Evolutionary conservation across 352 stramenopile species (phyloP), one percentile per base, ranked within the genome.

Genomic region (Phytophthora pseudosyringae): DNA sequence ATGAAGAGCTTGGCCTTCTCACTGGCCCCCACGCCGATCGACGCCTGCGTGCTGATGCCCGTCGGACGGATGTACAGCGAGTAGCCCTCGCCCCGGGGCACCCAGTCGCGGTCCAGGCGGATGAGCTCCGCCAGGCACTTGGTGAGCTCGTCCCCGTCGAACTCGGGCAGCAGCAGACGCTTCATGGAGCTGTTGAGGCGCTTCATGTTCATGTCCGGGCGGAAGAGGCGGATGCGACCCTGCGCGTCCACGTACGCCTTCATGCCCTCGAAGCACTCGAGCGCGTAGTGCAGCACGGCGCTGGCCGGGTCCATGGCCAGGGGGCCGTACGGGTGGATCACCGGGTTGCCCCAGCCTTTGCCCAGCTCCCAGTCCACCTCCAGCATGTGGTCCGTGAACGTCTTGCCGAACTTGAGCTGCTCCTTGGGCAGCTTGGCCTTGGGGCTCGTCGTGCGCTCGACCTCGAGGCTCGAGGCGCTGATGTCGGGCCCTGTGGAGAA

Each of bases 311-410:
- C 92, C 59, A 99, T 85, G 3, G 64, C 59, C n/a, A 99, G 79
- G 62, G 96, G 78, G 15, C 91, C 83, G 67, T 98, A 98, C 39
- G 94, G 94, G 26, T 80, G 83, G 65, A 99, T 99, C 33, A 88
- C 68, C 9, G 96, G 95, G 44, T 76, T 78, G 45, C 78, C 63
- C 97, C 97, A 99, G 29, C 83, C 81, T 26, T 83, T 66, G 56
- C 80, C 83, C 62, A 85, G 65, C 45, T 90, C 80, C 85, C 91
- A 99, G 71, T 98, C 89, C 29, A 98, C 81, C 60, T 96, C 89
- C n/a, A 99, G 78, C 96, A 99, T 99, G 81, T 99, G 96, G 75
- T 98, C 94, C 18, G 93, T 93, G 76, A 99, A 98, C 6, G 88
- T 96, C 56, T 91, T 97, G 54, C 97, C 97, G 74, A 99, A 99